Evolutionary conservation across 1,139 yeast species (phyloP).

Genomic region (Suhomyces kunorum): DNA sequence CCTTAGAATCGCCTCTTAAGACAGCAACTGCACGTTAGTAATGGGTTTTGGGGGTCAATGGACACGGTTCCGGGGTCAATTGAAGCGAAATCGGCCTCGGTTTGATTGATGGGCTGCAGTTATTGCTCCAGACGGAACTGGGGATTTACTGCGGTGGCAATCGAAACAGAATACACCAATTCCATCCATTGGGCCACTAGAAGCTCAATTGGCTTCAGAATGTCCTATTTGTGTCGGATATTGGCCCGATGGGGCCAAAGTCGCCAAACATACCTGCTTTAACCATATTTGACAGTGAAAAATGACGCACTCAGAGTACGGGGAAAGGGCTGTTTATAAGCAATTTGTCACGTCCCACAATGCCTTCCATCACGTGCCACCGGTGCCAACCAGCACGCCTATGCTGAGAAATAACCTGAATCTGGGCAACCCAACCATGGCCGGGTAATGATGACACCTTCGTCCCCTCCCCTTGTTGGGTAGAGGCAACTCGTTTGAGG

Average conservation of each 20-base stretch:
- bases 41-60: background rate
- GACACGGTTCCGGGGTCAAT: background rate
- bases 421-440: background rate
- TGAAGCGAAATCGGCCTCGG: conserved; percentile 1
- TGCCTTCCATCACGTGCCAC: conserved; percentile 6
- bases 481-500: too few relatives aligned
- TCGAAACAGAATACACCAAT: too few relatives aligned
- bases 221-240: too few relatives aligned
- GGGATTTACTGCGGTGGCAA: too few relatives aligned
- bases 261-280: conserved; percentile 36
- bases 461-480: too few relatives aligned
- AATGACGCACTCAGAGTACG: conserved; percentile 1
- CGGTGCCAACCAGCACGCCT: too few relatives aligned
- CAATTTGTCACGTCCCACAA: conserved; percentile 7
- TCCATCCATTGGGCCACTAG: too few relatives aligned
- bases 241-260: background rate
- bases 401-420: conserved; percentile 4
- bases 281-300: conserved; percentile 26
- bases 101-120: background rate
- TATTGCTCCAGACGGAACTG: background rate
- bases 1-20: conserved; percentile 90
- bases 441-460: conserved; percentile 7
- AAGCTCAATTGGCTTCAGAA: too few relatives aligned
- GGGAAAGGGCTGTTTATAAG: conserved; percentile 8
- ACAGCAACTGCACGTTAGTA: conserved; percentile 72